These are phyloP conservation scores for Pneumocystis carinii DNA, from an alignment of 1,139 yeast genomes.

Conservation along the genomic window DNA sequence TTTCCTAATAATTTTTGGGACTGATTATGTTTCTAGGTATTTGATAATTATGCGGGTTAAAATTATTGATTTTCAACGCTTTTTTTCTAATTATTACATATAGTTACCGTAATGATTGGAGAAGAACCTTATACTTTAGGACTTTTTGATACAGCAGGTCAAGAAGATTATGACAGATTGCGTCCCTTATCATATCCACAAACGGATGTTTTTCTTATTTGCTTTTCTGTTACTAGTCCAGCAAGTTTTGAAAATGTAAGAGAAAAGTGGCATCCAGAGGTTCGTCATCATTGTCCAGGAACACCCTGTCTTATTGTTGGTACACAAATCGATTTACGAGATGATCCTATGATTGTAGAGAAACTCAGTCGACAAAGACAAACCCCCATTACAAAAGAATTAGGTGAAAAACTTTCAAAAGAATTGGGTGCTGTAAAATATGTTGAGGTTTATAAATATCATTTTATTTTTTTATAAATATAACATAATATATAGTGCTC, in stretches of 20 bases:
- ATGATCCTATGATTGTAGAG: conserved; percentile 78
- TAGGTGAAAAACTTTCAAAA: conserved; percentile 84
- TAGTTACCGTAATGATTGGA: conserved; percentile 95
- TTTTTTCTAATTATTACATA: background rate
- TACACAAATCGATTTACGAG: conserved; percentile 87
- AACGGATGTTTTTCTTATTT: conserved; percentile 87
- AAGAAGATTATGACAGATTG: conserved; percentile 93
- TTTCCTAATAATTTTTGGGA: background rate
- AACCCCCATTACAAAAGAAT: conserved; percentile 69
- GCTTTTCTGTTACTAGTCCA: conserved; percentile 90
- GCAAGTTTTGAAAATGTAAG: conserved; percentile 96
- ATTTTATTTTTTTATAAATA: background rate
- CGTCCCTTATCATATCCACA: conserved; percentile 95
- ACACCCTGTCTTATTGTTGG: conserved; percentile 94
- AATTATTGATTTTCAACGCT: background rate
- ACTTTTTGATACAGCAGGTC: conserved; percentile 95
- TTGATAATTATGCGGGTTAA: background rate
- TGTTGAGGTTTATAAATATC: conserved; percentile 37
- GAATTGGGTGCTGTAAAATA: conserved; percentile 90
- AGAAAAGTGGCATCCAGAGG: conserved; percentile 98
- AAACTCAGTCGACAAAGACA: conserved; percentile 82
- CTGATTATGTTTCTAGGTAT: background rate
- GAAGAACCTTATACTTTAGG: conserved; percentile 96
- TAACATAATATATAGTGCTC: conserved; percentile 38
- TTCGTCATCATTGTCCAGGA: conserved; percentile 94